phyloP scores from a whole-genome alignment of 179 eudicot species.

The Beta macrorhiza region DNA sequence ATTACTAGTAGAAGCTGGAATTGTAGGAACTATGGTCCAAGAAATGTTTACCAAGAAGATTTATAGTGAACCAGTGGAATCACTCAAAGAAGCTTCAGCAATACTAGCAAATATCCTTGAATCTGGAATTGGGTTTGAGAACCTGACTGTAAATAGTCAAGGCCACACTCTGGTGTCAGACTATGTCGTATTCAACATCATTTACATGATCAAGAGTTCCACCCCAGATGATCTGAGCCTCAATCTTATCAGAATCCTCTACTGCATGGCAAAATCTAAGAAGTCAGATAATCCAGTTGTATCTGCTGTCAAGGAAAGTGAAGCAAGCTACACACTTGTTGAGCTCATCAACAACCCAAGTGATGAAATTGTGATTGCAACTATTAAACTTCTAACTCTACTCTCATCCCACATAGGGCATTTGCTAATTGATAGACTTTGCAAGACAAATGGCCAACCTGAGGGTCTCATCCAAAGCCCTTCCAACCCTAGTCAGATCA shows the following conservation, averaged over 20 bases:
- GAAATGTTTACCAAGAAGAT: slow-evolving; percentile 54
- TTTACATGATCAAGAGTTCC: slow-evolving; percentile 52
- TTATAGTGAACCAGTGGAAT: slow-evolving; percentile 44
- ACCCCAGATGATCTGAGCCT: slow-evolving; percentile 55
- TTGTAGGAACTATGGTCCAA: slow-evolving; percentile 48
- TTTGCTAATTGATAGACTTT: slow-evolving; percentile 57
- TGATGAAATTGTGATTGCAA: slow-evolving; percentile 59
- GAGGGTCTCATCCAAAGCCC: slow-evolving; percentile 55
- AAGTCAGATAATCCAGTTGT: slow-evolving; percentile 45
- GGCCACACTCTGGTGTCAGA: slow-evolving; percentile 57
- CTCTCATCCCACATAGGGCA: slow-evolving; percentile 76
- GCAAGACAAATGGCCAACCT: slow-evolving; percentile 67
- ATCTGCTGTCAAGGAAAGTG: slow-evolving; percentile 67
- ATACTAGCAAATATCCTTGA: slow-evolving; percentile 79
- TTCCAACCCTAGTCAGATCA: slow-evolving; percentile 40
- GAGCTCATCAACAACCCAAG: slow-evolving; percentile 61
- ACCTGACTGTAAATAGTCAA: slow-evolving; percentile 43
- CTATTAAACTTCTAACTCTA: slow-evolving; percentile 52
- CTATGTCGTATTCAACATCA: slow-evolving; percentile 52
- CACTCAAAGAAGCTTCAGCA: slow-evolving; percentile 60
- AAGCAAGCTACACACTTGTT: slow-evolving; percentile 59
- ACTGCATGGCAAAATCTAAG: slow-evolving; percentile 49
- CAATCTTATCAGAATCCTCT: slow-evolving; percentile 62
- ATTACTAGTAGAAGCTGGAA: slow-evolving; percentile 67
- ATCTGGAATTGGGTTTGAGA: slow-evolving; percentile 53